A percentile compares a stretch with the other conserved stretches of the same genome.
These are phyloP conservation scores for Arabis hirsuta DNA, from an alignment of 345 rosid species.

Conservation along the genomic window DNA sequence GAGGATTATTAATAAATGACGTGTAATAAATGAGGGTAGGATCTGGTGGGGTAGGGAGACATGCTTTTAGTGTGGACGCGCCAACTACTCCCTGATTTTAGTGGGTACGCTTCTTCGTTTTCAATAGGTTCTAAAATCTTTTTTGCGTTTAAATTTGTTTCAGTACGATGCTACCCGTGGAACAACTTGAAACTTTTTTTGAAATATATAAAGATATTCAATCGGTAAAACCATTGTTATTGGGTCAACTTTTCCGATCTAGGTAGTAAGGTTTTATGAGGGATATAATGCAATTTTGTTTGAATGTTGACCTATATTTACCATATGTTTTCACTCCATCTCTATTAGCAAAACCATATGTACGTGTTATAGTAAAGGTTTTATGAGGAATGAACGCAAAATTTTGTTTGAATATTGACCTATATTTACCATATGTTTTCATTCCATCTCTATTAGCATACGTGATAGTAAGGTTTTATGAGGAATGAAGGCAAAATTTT, in stretches of 20 bases:
- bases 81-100: slow-evolving; percentile 31
- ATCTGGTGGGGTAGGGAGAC: slow-evolving; percentile 34
- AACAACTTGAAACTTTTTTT: background rate
- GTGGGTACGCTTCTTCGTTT: slow-evolving; percentile 3
- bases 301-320: background rate
- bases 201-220: background rate
- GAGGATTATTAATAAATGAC: slow-evolving; percentile 25
- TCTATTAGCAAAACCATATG: background rate
- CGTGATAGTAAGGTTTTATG: background rate
- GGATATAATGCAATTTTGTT: background rate
- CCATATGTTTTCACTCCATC: background rate
- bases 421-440: background rate
- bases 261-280: background rate
- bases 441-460: background rate
- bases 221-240: background rate
- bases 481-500: background rate
- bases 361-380: background rate
- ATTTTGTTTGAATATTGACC: background rate
- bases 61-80: slow-evolving; percentile 39
- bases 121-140: background rate
- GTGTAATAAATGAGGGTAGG: slow-evolving; percentile 11
- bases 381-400: background rate
- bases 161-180: background rate
- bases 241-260: background rate
- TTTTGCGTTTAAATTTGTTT: background rate